Percentiles rank a stretch among this genome's conserved stretches.
These are phyloP conservation scores for Oryza meridionalis DNA, from an alignment of 176 grass and related monocot species.

Conservation along the genomic window DNA sequence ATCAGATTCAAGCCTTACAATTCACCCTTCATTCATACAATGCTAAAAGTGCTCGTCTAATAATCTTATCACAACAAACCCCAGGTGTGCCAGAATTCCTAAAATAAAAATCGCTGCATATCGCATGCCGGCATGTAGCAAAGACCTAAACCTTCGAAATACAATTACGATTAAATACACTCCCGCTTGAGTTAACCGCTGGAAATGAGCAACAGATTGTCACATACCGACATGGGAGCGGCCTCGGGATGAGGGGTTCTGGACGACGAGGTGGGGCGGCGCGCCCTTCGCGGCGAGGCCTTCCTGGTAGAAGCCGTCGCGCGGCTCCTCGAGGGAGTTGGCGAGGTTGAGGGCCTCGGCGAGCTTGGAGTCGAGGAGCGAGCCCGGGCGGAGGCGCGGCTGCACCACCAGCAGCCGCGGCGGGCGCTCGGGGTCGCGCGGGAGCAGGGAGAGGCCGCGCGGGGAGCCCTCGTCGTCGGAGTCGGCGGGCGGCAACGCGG, in stretches of 20 bases:
- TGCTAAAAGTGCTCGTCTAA: neutral
- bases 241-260: slow-evolving; percentile 76
- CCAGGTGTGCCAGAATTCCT: neutral
- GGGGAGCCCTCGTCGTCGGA: slow-evolving; percentile 44
- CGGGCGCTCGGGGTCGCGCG: slow-evolving; percentile 54
- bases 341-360: slow-evolving; percentile 91
- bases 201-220: slow-evolving; percentile 18
- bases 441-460: slow-evolving; percentile 62
- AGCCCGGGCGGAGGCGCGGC: slow-evolving; percentile 77
- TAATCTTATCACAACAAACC: neutral
- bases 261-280: slow-evolving; percentile 76
- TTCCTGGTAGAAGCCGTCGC: slow-evolving; percentile 71
- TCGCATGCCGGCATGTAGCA: neutral
- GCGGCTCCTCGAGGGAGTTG: slow-evolving; percentile 84
- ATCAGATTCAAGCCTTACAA: neutral
- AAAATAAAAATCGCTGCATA: neutral
- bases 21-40: neutral
- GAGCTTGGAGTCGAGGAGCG: slow-evolving; percentile 79
- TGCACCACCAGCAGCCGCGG: slow-evolving; percentile 84
- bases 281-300: slow-evolving; percentile 48
- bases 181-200: slow-evolving; percentile 15
- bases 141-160: neutral
- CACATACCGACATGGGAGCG: slow-evolving; percentile 61
- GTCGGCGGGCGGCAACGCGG: slow-evolving; percentile 41
- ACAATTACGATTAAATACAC: neutral